phyloP scores from a whole-genome alignment of 441 rosid species.

The Croton setiger region DNA sequence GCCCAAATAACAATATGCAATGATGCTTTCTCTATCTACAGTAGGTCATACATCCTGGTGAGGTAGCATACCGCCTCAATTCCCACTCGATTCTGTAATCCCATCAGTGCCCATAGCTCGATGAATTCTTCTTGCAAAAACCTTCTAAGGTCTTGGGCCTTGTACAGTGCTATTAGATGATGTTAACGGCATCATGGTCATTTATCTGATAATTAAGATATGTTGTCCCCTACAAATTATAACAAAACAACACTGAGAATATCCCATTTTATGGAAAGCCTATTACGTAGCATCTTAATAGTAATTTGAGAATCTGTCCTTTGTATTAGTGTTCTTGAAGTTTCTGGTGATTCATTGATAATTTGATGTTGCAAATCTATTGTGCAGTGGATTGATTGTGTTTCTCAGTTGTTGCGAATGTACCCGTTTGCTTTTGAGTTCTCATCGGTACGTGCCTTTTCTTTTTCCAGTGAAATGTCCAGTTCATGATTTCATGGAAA shows the following conservation, averaged over 20 bases:
- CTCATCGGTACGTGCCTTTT: constrained; percentile 72
- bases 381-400: constrained; percentile 99
- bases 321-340: neutral
- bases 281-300: neutral
- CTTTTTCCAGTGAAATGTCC: neutral
- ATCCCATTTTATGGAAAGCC: neutral
- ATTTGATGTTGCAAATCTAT: constrained; percentile 23
- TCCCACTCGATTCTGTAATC: too few relatives aligned
- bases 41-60: too few relatives aligned
- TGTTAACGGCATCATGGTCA: neutral
- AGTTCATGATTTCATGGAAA: neutral
- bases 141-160: too few relatives aligned
- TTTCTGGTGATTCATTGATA: constrained; percentile 2
- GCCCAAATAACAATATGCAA: too few relatives aligned
- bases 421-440: constrained; percentile 98
- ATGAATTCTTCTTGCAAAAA: too few relatives aligned
- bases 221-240: neutral
- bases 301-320: constrained; percentile 2
- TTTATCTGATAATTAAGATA: neutral
- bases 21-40: too few relatives aligned
- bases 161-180: neutral
- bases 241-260: neutral
- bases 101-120: too few relatives aligned
- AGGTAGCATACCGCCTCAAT: too few relatives aligned
- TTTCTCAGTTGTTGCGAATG: constrained; percentile 87